A percentile compares a stretch with the other conserved stretches of the same genome.
Conservation (phyloP, 768 basidiomycete species). For the Pleurotus ostreatus region DNA sequence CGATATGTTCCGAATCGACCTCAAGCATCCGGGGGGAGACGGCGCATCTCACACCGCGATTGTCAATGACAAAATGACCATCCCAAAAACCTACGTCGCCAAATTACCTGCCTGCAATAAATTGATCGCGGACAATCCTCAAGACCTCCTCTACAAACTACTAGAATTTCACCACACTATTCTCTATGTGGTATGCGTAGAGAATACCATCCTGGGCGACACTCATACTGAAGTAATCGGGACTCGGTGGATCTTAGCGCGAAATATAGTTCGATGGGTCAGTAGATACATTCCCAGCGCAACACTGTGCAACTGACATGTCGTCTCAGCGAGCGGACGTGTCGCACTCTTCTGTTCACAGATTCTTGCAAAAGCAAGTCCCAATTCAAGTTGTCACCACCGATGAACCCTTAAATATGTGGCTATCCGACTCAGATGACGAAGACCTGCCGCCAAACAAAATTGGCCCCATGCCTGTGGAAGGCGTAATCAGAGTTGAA, state of each 20-base stretch:
- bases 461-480: no score
- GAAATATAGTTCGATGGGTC: conserved; percentile 20
- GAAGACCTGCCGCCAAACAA: no score
- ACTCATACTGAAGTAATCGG: conserved; percentile 16
- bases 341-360: background rate
- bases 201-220: conserved; percentile 14
- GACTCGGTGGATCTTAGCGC: conserved; percentile 19
- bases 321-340: conserved; percentile 6
- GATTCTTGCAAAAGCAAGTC: background rate
- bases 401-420: background rate
- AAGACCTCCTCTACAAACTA: conserved; percentile 10
- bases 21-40: conserved; percentile 1
- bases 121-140: background rate
- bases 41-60: background rate
- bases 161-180: conserved; percentile 13
- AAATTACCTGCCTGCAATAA: background rate
- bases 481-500: background rate
- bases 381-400: background rate
- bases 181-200: conserved; percentile 20
- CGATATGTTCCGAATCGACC: conserved; percentile 18
- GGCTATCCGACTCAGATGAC: no score
- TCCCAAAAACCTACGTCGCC: background rate
- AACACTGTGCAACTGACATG: background rate
- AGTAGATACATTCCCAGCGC: conserved; percentile 1
- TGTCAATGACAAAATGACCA: background rate